A percentile compares a stretch with the other conserved stretches of the same genome.
Evolutionary conservation across 73 alveolate genomes (phyloP).

Genomic region (Diophrys appendiculata): DNA sequence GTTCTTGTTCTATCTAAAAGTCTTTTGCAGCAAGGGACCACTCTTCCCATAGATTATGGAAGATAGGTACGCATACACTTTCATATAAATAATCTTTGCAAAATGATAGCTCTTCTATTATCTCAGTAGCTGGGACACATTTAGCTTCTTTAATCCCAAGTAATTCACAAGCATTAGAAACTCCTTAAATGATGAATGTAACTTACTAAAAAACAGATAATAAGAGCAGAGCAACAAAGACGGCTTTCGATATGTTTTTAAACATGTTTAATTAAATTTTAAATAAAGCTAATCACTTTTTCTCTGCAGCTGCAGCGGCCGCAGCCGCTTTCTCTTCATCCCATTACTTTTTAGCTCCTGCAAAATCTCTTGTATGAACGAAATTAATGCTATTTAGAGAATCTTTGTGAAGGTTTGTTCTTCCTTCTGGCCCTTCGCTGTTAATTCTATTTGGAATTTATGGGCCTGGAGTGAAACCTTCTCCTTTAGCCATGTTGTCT

Average conservation of each 20-base stretch:
- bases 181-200: background rate
- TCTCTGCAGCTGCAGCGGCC: slow-evolving; percentile 69
- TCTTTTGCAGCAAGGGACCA: background rate
- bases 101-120: background rate
- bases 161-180: background rate
- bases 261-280: background rate
- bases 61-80: background rate
- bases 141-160: background rate
- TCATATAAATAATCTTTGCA: background rate
- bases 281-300: slow-evolving; percentile 29
- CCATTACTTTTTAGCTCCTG: slow-evolving; percentile 43
- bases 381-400: background rate
- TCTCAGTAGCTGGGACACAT: background rate
- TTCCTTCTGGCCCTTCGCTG: slow-evolving; percentile 84
- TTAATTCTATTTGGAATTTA: slow-evolving; percentile 62
- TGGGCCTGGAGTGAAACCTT: slow-evolving; percentile 81
- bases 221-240: too few relatives aligned
- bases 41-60: background rate
- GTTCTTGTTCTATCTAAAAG: background rate
- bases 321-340: slow-evolving; percentile 60
- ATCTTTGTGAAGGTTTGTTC: slow-evolving; percentile 63
- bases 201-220: background rate
- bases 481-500: slow-evolving; percentile 73
- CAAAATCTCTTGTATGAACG: slow-evolving; percentile 59
- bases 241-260: too few relatives aligned